These are phyloP conservation scores for Pogostemon cablin DNA, from an alignment of 257 asterid genomes.

Conservation along the genomic window DNA sequence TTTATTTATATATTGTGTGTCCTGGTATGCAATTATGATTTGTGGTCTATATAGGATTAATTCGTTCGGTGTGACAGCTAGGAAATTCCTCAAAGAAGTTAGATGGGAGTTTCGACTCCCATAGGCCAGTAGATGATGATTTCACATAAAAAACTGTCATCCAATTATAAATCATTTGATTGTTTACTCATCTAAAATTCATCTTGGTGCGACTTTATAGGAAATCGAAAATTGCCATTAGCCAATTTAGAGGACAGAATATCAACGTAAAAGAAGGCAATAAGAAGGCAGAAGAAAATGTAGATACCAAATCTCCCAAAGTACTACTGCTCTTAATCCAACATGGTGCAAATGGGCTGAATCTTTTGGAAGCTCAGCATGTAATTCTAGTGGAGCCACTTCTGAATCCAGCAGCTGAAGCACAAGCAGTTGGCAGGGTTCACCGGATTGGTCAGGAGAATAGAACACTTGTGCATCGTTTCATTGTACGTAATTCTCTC, in stretches of 20 bases:
- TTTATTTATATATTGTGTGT: neutral
- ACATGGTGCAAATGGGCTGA: conserved; percentile 96
- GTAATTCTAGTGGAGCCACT: conserved; percentile 94
- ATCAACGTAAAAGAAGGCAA: conserved; percentile 42
- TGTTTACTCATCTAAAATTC: conserved; percentile 14
- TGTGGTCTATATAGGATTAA: too few relatives aligned
- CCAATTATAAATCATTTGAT: conserved; percentile 3
- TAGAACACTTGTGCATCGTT: conserved; percentile 90
- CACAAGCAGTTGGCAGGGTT: conserved; percentile 97
- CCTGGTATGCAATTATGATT: neutral
- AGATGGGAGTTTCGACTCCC: conserved; percentile 7
- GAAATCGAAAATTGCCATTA: conserved; percentile 81
- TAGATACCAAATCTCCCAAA: conserved; percentile 54
- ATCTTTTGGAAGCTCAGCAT: conserved; percentile 96
- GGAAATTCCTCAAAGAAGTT: conserved; percentile 1
- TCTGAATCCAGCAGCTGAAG: conserved; percentile 97
- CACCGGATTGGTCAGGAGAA: conserved; percentile 93
- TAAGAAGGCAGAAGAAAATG: conserved; percentile 37
- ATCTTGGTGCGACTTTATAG: conserved; percentile 44
- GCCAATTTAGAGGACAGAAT: conserved; percentile 70
- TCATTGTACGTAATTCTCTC: conserved; percentile 60
- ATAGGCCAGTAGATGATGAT: conserved; percentile 4
- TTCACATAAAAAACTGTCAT: neutral
- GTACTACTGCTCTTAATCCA: conserved; percentile 83
- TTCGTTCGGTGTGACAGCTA: neutral